Conservation (phyloP, 1,284 basidiomycete species). For the Trametes polyzona region DNA sequence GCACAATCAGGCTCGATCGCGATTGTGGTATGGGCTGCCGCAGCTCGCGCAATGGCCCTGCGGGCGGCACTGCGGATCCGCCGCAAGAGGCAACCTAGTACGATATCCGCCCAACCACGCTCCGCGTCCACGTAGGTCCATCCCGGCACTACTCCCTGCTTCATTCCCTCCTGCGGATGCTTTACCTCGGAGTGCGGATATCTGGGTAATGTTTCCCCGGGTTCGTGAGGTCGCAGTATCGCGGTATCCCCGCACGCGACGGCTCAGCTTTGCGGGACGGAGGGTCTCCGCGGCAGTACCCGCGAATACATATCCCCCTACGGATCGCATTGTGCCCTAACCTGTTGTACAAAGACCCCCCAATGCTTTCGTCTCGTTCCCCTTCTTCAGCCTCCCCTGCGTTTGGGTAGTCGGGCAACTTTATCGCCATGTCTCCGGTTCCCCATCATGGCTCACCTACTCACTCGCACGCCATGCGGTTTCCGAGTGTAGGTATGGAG, state of each 20-base stretch:
- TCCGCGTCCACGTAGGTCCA: neutral
- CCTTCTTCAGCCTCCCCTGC: neutral
- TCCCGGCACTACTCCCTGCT: neutral
- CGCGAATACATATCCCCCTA: no score
- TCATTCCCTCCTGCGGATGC: neutral
- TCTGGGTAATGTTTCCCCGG: neutral
- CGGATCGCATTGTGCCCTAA: no score
- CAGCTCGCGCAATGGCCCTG: neutral
- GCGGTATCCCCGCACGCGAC: neutral
- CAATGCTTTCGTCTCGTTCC: neutral
- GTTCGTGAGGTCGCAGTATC: neutral
- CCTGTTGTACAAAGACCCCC: no score
- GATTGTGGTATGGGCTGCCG: no score
- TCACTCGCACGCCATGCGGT: constrained; percentile 14
- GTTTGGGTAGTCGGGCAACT: no score
- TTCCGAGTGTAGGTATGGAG: constrained; percentile 32
- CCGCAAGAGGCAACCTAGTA: neutral
- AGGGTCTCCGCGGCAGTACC: no score
- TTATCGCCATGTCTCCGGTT: neutral
- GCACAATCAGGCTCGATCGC: constrained; percentile 1
- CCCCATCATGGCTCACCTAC: constrained; percentile 3
- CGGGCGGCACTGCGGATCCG: neutral
- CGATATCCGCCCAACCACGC: neutral
- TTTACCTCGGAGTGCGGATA: neutral
- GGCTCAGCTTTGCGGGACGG: no score